phyloP scores from a whole-genome alignment of 1,284 basidiomycete species.

The Ceratobasidium sp. region DNA sequence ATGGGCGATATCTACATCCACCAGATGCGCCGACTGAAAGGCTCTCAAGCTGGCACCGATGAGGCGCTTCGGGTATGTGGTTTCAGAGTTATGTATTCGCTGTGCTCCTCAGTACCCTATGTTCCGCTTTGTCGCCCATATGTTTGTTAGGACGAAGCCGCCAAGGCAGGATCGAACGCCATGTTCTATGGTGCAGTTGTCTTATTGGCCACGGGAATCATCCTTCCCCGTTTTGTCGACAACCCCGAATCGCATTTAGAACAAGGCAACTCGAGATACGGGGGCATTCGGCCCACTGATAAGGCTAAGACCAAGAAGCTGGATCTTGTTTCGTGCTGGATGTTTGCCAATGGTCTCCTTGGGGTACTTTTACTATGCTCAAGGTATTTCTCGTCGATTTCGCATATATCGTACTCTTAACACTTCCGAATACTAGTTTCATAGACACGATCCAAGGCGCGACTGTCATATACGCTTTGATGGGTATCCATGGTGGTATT shows the following conservation, averaged over 20 bases:
- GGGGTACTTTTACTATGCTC: constrained; percentile 51
- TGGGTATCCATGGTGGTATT: constrained; percentile 57
- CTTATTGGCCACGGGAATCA: constrained; percentile 53
- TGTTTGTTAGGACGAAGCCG: constrained; percentile 52
- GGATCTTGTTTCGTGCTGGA: constrained; percentile 40
- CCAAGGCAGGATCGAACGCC: constrained; percentile 57
- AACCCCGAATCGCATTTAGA: constrained; percentile 1
- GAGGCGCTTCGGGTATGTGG: constrained; percentile 11
- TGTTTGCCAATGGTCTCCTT: constrained; percentile 47
- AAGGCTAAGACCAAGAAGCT: background rate
- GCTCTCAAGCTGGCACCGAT: constrained; percentile 49
- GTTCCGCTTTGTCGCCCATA: too few species aligned
- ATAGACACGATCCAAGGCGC: constrained; percentile 52
- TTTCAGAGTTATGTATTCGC: too few species aligned
- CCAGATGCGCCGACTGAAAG: constrained; percentile 40
- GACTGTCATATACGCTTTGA: constrained; percentile 54
- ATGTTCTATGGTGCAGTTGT: constrained; percentile 59
- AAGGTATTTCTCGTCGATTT: constrained; percentile 46
- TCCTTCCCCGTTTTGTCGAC: constrained; percentile 56
- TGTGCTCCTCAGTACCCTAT: too few species aligned
- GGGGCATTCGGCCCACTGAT: background rate
- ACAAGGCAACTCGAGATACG: background rate
- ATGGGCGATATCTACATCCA: constrained; percentile 84
- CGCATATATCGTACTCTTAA: background rate
- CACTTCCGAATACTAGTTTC: constrained; percentile 44